These are phyloP conservation scores for Termitomyces sp. DNA, from an alignment of 768 basidiomycete species.

Conservation along the genomic window DNA sequence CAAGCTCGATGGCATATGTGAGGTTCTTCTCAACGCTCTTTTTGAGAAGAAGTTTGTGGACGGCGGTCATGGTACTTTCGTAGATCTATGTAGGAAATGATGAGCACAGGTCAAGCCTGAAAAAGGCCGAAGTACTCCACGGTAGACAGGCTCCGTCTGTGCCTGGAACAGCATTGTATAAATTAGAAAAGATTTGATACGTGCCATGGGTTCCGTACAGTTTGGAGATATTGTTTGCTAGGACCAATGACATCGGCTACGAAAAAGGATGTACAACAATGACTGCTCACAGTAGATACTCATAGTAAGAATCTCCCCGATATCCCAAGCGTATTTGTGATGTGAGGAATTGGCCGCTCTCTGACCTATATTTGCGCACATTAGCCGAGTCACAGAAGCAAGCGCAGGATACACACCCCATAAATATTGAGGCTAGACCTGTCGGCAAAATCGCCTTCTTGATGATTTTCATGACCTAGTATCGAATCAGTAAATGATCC, in stretches of 20 bases:
- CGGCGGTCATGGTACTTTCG: conserved; percentile 73
- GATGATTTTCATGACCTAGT: conserved; percentile 61
- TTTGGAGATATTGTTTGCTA: conserved; percentile 82
- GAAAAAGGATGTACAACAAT: neutral
- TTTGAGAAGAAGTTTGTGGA: conserved; percentile 67
- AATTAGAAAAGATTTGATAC: neutral
- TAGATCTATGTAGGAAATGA: conserved; percentile 59
- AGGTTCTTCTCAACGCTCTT: conserved; percentile 53
- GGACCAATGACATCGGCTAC: neutral
- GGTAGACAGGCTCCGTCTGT: conserved; percentile 71
- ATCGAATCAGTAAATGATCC: neutral
- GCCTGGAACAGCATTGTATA: conserved; percentile 35
- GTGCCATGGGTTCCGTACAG: conserved; percentile 32
- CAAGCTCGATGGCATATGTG: conserved; percentile 78
- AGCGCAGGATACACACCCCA: conserved; percentile 46
- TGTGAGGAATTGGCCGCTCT: conserved; percentile 42
- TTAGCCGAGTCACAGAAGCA: neutral
- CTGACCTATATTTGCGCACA: conserved; percentile 20
- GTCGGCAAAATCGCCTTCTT: conserved; percentile 52
- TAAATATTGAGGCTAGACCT: conserved; percentile 79
- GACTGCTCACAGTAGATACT: conserved; percentile 67
- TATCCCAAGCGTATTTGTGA: conserved; percentile 90
- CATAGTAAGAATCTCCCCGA: conserved; percentile 91
- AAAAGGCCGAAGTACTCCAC: conserved; percentile 38
- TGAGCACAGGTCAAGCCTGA: neutral